Evolutionary conservation across 495 filamentous ascomycete genomes (phyloP), one percentile per base, ranked within the genome.

Genomic region (Hypomontagnella monticulosa): DNA sequence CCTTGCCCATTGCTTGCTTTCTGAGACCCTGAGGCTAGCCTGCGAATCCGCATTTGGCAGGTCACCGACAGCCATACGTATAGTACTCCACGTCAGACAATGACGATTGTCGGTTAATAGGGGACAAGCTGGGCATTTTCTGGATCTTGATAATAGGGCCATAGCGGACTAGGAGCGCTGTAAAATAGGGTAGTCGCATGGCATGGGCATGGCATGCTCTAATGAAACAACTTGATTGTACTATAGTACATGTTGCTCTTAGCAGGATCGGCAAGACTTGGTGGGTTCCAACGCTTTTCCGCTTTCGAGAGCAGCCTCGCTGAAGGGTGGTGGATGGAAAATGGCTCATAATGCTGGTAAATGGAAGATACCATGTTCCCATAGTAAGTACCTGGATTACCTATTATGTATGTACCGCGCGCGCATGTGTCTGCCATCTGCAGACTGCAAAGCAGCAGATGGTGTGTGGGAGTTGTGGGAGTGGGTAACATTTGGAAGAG

Each of bases 91-190:
- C 67, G 61, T 62, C 37, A 40, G 37, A 70, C 51, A 65, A 70
- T 70, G 57, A 66, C 62, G 67, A 70, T 70, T 66, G 61, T 62
- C 67, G 67, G 52, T 66, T 57, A 58, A 66, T 66, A 58, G 38
- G 23, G 46, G 44, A 54, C 32, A 44, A 46, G 14, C 20, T 57
- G 63, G 63, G 51, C 37, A 50, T 58, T 68, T 62, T 44, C 42
- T 59, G 59, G 54, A 63, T 50, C 56, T 53, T 18, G 36, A 23
- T 47, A 56, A 23, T 47, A 56, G 41, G 52, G 54, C 51, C 38
- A 41, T 38, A 16, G 20, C 62, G 51, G 19, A 12, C 16, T 8
- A 20, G 14, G 47, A 34, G 20, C 36, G 50, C 48, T 60, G 56
- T 59, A 59, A 59, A 57, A 60, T 68, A 60, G 48, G 23, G 32